These are phyloP conservation scores for Hypoxylon cercidicola DNA, from an alignment of 495 filamentous ascomycete species.

Conservation along the genomic window DNA sequence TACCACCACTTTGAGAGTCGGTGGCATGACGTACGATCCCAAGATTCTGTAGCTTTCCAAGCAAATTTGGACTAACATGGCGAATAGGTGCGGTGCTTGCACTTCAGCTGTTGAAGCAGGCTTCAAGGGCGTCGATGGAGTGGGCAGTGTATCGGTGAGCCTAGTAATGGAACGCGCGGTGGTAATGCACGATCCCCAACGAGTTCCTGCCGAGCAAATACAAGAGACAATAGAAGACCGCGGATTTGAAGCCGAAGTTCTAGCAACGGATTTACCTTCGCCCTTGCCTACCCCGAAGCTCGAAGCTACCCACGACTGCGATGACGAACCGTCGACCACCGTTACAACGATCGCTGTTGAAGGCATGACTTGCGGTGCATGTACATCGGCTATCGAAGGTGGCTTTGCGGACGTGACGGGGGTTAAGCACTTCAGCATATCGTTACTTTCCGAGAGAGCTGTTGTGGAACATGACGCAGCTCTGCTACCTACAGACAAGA, in stretches of 20 bases:
- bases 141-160: conserved; percentile 86
- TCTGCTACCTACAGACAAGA: conserved; percentile 72
- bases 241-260: conserved; percentile 93
- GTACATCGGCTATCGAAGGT: conserved; percentile 88
- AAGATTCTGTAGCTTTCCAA: neutral
- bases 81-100: conserved; percentile 77
- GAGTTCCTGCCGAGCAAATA: conserved; percentile 76
- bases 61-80: conserved; percentile 19
- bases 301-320: conserved; percentile 34
- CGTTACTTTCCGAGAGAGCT: conserved; percentile 88
- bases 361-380: conserved; percentile 98
- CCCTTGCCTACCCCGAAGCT: conserved; percentile 47
- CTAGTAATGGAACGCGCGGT: conserved; percentile 93
- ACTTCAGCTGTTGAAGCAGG: conserved; percentile 86
- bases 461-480: conserved; percentile 84
- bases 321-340: conserved; percentile 52
- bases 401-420: conserved; percentile 83
- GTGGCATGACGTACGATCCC: conserved; percentile 82
- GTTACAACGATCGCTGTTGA: conserved; percentile 86
- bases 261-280: conserved; percentile 78
- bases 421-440: conserved; percentile 89
- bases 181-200: conserved; percentile 83
- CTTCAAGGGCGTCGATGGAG: conserved; percentile 82
- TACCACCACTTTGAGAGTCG: conserved; percentile 89
- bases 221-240: conserved; percentile 90